Conservation (phyloP, 1,139 yeast genomes). For the Debaryomyces subglobosus region DNA sequence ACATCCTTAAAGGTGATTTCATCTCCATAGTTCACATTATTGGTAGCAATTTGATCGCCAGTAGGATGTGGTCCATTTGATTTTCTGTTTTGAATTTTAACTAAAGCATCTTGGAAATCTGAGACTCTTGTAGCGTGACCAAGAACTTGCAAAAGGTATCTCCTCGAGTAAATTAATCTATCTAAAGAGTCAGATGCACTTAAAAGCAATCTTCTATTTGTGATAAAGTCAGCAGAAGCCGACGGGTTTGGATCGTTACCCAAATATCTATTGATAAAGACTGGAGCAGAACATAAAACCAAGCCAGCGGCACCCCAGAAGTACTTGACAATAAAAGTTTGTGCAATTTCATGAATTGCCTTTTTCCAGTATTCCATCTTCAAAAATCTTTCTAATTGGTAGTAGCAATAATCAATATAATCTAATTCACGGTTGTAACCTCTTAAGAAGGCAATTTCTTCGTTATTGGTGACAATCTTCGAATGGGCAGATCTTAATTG, state of each 20-base stretch:
- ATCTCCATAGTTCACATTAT: conserved; percentile 46
- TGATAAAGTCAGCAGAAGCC: conserved; percentile 76
- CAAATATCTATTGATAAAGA: conserved; percentile 67
- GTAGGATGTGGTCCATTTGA: conserved; percentile 25
- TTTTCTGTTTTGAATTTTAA: conserved; percentile 45
- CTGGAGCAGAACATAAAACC: conserved; percentile 85
- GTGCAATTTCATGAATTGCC: conserved; percentile 76
- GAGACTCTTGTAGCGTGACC: conserved; percentile 83
- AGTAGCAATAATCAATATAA: conserved; percentile 77
- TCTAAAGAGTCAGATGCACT: conserved; percentile 91
- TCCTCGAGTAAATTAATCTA: conserved; percentile 81
- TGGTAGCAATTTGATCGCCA: not conserved
- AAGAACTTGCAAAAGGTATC: conserved; percentile 78
- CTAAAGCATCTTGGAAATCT: conserved; percentile 68
- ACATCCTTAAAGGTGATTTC: conserved; percentile 73
- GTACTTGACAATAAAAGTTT: conserved; percentile 84
- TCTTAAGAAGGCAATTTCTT: conserved; percentile 83
- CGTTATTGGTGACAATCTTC: conserved; percentile 74
- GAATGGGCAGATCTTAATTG: conserved; percentile 83
- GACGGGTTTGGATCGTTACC: conserved; percentile 52
- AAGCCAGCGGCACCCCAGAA: conserved; percentile 97
- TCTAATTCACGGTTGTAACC: conserved; percentile 84
- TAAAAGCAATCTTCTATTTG: conserved; percentile 83
- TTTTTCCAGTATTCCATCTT: conserved; percentile 77
- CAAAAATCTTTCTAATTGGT: conserved; percentile 77